Evolutionary conservation across 441 rosid genomes (phyloP), one percentile per base, ranked within the genome.

Genomic region (Gossypium trilobum): DNA sequence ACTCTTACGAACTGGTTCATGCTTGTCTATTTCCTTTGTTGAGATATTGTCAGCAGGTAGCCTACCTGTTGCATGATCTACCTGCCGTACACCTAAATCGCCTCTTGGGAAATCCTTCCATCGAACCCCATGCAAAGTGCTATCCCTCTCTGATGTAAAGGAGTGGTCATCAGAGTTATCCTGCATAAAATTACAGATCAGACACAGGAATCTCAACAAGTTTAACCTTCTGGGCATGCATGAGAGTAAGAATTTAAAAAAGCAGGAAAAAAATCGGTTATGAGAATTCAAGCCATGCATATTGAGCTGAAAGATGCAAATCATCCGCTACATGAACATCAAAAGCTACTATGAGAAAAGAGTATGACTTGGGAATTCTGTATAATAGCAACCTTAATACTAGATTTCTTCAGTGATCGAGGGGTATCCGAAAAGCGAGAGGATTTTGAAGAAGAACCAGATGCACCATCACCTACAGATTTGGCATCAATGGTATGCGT

Each of bases 1-100:
- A 74, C 88, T 83, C 81, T 85, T 85, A 62, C 88, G 82, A 73
- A 81, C 76, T n/a, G 86, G 79, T 60, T 78, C 82, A 55, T 51
- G 69, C 71, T 50, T 72, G 7, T 67, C 77, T 59, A 63, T 66
- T 48, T 52, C 75, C 70, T 65, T 57, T 59, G 9, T 44, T 4
- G 68, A 22, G 54, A 65, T 20, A 44, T 44, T 78, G 77, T 81
- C 83, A 51, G 62, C 80, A 54, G 79, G 56, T 13, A 60, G 63
- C 76, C 60, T 79, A 71, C 55, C 72, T 59, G 77, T 82, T 9
- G 73, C 69, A 46, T 59, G 67, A 72, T 79, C 79, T 2, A 33
- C 71, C 25, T 58, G 61, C 48, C 73, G 36, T 55, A 36, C 66
- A 22, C 74, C 72, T 54, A 73, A 70, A 75, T 71, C 61, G 61